Evolutionary conservation across 2,329 filamentous ascomycete species (phyloP).

Genomic region (Colletotrichum tamarilloi): DNA sequence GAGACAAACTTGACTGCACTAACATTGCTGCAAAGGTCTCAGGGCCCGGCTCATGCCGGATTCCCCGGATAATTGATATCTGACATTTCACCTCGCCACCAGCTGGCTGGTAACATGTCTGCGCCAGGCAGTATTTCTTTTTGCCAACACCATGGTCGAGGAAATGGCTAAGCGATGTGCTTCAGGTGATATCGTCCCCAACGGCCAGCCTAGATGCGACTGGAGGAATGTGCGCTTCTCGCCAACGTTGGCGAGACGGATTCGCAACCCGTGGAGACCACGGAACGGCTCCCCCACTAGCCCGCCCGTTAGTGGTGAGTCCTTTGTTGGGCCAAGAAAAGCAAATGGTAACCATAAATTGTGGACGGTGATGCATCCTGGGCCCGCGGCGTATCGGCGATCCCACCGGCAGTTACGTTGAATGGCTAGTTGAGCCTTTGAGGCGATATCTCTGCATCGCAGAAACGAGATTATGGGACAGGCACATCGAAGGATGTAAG

Average conservation of each 20-base stretch:
- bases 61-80: background rate
- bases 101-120: background rate
- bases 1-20: background rate
- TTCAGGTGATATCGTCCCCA: background rate
- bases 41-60: background rate
- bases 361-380: background rate
- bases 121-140: background rate
- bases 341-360: background rate
- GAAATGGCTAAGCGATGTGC: background rate
- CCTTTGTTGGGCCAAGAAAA: background rate
- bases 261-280: background rate
- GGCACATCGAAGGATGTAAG: too few species aligned
- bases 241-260: background rate
- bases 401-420: background rate
- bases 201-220: background rate
- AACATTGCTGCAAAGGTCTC: background rate
- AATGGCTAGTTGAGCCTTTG: background rate
- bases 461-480: background rate
- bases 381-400: background rate
- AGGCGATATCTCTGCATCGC: background rate
- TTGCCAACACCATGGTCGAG: background rate
- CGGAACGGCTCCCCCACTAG: background rate
- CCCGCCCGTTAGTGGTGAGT: background rate
- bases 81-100: background rate
- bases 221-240: background rate